Evolutionary conservation across 2,329 filamentous ascomycete genomes (phyloP), one percentile per base, ranked within the genome.

Genomic region (Peltaster fructicola): DNA sequence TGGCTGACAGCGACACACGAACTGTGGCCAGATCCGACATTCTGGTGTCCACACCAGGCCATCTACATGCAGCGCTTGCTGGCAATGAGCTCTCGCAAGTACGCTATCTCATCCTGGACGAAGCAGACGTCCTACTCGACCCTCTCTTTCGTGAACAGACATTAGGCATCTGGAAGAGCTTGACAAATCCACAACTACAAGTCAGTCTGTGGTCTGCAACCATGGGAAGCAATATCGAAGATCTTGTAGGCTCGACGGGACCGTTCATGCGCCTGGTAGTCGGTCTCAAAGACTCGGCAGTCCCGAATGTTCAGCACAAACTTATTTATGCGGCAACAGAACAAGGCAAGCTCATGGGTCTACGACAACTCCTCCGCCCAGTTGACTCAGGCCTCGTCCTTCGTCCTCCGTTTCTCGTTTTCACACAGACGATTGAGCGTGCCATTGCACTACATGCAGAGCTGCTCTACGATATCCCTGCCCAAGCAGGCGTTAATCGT

Each of bases 121-220:
- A 98, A 58, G 88, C 82, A 1, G 88, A 98, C 49, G 82, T 95
- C 8, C 72, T 98, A 5, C 66, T 98, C 7, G 84, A 95, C 41
- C 73, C 78, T 9, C 61, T 93, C 4, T 98, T 98, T 57, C 68
- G 78, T 29, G 76, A 88, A 12, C 82, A 93, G 49, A 93, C 82
- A 0, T 59, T 90, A 17, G 65, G 66, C 4, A 73, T 95, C 33
- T 93, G 84, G 82, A 66, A 68, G 20, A 68, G 77, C 3, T 85
- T 85, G 48, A 70, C 60, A 3, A 72, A 73, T 37, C 59, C 68
- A 3, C 53, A 62, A n/a, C 58, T 95, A 6, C 67, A 72, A 13
- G 62, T 81, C 3, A 80, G 77, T 7, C 72, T 91, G 31, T 98
- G 85, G 82, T 95, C 88, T 8, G 88, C 88, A 8, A 98, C 88